These are phyloP conservation scores for Zoysia matrella DNA, from an alignment of 202 grass and related monocot species.

Conservation along the genomic window DNA sequence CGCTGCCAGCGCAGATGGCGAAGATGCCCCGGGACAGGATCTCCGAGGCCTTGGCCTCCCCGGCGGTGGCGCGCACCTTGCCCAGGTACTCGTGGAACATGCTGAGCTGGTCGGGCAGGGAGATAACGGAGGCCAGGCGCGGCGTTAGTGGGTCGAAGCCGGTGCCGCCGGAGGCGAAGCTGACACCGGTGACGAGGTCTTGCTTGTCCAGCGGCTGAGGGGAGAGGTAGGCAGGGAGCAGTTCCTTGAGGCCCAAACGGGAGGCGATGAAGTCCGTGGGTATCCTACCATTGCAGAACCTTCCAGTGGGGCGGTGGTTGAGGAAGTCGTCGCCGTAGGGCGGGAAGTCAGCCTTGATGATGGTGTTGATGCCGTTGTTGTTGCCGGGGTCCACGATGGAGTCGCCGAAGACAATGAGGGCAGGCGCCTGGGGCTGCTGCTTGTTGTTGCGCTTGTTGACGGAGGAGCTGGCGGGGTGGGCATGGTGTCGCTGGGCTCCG, in stretches of 20 bases:
- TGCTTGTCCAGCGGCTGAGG: slow-evolving; percentile 45
- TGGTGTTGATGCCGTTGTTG: slow-evolving; percentile 64
- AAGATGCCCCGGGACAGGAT: slow-evolving; percentile 56
- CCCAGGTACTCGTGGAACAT: slow-evolving; percentile 69
- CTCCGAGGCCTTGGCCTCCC: slow-evolving; percentile 14
- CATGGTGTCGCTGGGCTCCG: too few relatives aligned
- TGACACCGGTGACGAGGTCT: slow-evolving; percentile 81
- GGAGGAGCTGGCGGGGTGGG: too few relatives aligned
- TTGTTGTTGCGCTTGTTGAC: too few relatives aligned
- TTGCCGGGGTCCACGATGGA: slow-evolving; percentile 81
- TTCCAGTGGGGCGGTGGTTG: slow-evolving; percentile 52
- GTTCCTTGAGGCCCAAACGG: slow-evolving; percentile 66
- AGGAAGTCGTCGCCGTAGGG: slow-evolving; percentile 73
- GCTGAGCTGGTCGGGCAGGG: slow-evolving; percentile 60
- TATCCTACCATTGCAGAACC: slow-evolving; percentile 85
- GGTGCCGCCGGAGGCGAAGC: slow-evolving; percentile 89
- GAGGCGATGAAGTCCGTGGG: slow-evolving; percentile 78
- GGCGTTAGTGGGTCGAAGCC: slow-evolving; percentile 81
- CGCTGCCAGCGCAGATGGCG: slow-evolving; percentile 77
- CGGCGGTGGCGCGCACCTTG: slow-evolving; percentile 51
- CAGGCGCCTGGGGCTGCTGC: not conserved
- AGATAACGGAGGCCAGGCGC: slow-evolving; percentile 63
- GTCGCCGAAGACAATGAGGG: slow-evolving; percentile 75
- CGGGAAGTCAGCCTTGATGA: slow-evolving; percentile 67
- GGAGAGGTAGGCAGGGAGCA: slow-evolving; percentile 66